A percentile compares a stretch with the other conserved stretches of the same genome.
phyloP scores from a whole-genome alignment of 257 asterid genomes.

The Catharanthus roseus region DNA sequence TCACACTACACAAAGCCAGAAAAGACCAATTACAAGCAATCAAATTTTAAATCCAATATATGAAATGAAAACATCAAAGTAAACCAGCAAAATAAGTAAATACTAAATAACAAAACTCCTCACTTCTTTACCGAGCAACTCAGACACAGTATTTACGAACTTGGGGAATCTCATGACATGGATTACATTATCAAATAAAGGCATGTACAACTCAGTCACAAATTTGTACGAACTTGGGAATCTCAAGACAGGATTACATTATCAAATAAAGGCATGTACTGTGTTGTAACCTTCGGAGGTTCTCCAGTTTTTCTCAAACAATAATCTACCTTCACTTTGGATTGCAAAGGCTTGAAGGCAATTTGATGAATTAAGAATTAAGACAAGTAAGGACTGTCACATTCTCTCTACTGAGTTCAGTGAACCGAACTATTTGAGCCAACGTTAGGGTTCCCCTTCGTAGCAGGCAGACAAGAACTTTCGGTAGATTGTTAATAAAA shows the following conservation, averaged over 20 bases:
- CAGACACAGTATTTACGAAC: slow-evolving; percentile 57
- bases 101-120: slow-evolving; percentile 10
- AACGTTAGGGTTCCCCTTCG: slow-evolving; percentile 60
- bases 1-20: slow-evolving; percentile 46
- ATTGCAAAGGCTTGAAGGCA: slow-evolving; percentile 71
- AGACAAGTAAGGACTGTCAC: slow-evolving; percentile 71
- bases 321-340: slow-evolving; percentile 44
- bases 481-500: slow-evolving; percentile 33
- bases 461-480: slow-evolving; percentile 76
- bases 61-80: slow-evolving; percentile 5
- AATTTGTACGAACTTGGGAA: slow-evolving; percentile 63
- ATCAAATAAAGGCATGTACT: slow-evolving; percentile 66
- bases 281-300: slow-evolving; percentile 42
- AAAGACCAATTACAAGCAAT: background rate
- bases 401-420: slow-evolving; percentile 53
- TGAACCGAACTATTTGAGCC: slow-evolving; percentile 41
- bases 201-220: slow-evolving; percentile 71
- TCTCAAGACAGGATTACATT: slow-evolving; percentile 63
- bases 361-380: slow-evolving; percentile 82
- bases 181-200: slow-evolving; percentile 56
- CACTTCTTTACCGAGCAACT: slow-evolving; percentile 71
- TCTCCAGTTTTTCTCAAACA: slow-evolving; percentile 25
- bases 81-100: slow-evolving; percentile 2
- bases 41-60: slow-evolving; percentile 12
- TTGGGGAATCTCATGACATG: slow-evolving; percentile 75